phyloP scores from a whole-genome alignment of 2,329 filamentous ascomycete genomes.

The Neodidymelliopsis sp. region DNA sequence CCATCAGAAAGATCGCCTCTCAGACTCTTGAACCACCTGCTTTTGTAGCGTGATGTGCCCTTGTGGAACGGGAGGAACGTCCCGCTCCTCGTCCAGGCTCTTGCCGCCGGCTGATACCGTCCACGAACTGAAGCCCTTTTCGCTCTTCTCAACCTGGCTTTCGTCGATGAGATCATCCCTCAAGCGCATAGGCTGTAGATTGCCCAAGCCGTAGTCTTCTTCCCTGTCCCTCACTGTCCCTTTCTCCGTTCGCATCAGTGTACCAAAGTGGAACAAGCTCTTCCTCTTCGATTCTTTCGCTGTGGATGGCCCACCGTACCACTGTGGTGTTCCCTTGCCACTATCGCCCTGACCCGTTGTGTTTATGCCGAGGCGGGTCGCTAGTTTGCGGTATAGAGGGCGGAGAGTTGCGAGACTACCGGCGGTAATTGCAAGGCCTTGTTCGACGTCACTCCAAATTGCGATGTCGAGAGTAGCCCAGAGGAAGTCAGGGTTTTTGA shows the following conservation, averaged over 20 bases:
- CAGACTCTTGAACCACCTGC: conserved; percentile 33
- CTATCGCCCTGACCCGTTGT: conserved; percentile 20
- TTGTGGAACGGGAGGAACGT: not conserved
- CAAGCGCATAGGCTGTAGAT: conserved; percentile 35
- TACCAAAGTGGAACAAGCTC: conserved; percentile 33
- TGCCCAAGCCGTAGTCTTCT: conserved; percentile 34
- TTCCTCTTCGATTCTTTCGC: conserved; percentile 26
- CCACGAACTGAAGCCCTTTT: conserved; percentile 40
- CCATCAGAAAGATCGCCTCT: conserved; percentile 15
- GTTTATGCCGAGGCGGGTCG: conserved; percentile 31
- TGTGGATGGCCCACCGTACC: conserved; percentile 20
- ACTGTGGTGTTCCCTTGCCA: conserved; percentile 29
- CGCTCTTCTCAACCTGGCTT: conserved; percentile 26
- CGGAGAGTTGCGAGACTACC: conserved; percentile 48
- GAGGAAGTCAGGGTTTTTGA: conserved; percentile 45
- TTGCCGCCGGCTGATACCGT: conserved; percentile 37
- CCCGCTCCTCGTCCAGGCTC: conserved; percentile 36
- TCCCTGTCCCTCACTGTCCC: conserved; percentile 23
- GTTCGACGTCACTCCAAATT: conserved; percentile 49
- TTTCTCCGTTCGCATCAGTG: conserved; percentile 34
- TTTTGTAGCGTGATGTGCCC: conserved; percentile 39
- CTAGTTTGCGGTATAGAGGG: conserved; percentile 41
- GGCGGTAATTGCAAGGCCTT: conserved; percentile 48
- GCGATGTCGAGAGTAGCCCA: conserved; percentile 48
- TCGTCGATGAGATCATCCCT: conserved; percentile 36